These are phyloP conservation scores for Skeletonema grethae DNA, from an alignment of 108 stramenopile genomes.

Conservation along the genomic window DNA sequence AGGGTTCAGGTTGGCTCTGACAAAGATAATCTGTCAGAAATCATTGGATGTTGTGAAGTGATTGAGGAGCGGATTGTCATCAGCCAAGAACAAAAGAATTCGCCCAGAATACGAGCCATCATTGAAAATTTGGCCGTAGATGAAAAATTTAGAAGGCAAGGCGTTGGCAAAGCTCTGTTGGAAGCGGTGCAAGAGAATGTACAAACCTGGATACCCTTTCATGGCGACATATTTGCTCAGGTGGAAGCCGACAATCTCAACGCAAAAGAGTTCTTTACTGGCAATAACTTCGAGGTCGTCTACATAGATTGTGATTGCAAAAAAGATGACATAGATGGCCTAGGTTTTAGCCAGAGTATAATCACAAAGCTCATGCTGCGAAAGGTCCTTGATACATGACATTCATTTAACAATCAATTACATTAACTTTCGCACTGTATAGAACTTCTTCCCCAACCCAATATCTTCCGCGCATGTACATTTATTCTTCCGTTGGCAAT, in stretches of 20 bases:
- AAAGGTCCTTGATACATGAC: slow-evolving; percentile 18
- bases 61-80: slow-evolving; percentile 39
- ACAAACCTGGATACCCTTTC: slow-evolving; percentile 21
- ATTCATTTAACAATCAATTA: background rate
- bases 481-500: slow-evolving; percentile 29
- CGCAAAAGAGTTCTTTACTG: slow-evolving; percentile 26
- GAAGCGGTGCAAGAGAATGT: slow-evolving; percentile 33
- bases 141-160: slow-evolving; percentile 20
- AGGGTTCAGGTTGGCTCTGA: background rate
- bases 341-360: slow-evolving; percentile 13
- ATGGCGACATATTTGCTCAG: slow-evolving; percentile 43
- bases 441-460: background rate
- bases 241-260: slow-evolving; percentile 34
- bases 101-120: slow-evolving; percentile 30
- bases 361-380: slow-evolving; percentile 43
- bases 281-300: slow-evolving; percentile 21
- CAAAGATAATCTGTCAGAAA: slow-evolving; percentile 1
- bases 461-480: background rate
- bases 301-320: slow-evolving; percentile 33
- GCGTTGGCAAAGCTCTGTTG: slow-evolving; percentile 36
- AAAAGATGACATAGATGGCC: slow-evolving; percentile 18
- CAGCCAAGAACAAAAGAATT: slow-evolving; percentile 27
- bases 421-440: background rate
- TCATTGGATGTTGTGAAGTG: slow-evolving; percentile 44
- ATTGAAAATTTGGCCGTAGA: slow-evolving; percentile 47